Evolutionary conservation across 2,329 filamentous ascomycete genomes (phyloP).

Genomic region (Aaosphaeria arxii): DNA sequence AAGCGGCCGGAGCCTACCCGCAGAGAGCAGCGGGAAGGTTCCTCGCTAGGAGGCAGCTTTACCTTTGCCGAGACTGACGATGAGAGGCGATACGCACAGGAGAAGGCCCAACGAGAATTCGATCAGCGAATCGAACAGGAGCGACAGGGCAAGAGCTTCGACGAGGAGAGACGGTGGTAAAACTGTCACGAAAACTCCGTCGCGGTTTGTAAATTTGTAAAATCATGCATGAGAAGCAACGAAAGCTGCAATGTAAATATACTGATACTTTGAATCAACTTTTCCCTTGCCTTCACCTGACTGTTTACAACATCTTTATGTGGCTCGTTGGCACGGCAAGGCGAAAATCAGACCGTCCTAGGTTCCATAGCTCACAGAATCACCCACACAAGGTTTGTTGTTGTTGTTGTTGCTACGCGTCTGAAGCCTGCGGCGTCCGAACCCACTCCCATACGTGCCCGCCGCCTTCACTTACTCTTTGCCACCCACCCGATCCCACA

Average conservation of each 20-base stretch:
- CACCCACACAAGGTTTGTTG: no score
- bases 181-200: not conserved
- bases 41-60: slow-evolving; percentile 43
- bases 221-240: not conserved
- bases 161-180: slow-evolving; percentile 31
- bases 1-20: slow-evolving; percentile 15
- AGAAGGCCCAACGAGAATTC: slow-evolving; percentile 50
- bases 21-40: slow-evolving; percentile 24
- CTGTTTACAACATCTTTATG: not conserved
- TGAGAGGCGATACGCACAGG: slow-evolving; percentile 42
- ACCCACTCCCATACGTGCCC: no score
- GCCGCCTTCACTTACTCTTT: no score
- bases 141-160: slow-evolving; percentile 45
- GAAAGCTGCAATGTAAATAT: not conserved
- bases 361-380: no score
- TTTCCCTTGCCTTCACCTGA: not conserved
- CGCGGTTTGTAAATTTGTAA: not conserved
- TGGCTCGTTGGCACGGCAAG: no score
- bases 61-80: slow-evolving; percentile 43
- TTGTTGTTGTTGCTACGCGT: no score
- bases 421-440: no score
- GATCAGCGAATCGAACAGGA: slow-evolving; percentile 50
- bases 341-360: no score
- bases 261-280: not conserved
- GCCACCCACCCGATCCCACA: no score